Base-by-base conservation (phyloP, 345 rosid genomes). In the Capsella bursapastoris region DNA sequence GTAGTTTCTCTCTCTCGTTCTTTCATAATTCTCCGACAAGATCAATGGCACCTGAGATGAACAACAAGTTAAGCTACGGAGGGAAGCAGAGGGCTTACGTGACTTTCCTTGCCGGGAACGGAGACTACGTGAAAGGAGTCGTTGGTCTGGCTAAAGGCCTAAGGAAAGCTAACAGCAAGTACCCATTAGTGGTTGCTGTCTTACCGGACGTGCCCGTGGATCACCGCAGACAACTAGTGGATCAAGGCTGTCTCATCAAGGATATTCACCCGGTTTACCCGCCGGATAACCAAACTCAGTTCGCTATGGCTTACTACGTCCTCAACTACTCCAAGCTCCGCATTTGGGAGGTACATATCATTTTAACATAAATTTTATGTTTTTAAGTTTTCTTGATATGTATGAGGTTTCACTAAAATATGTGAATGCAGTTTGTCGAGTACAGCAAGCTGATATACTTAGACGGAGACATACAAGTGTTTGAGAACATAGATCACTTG, bases 401-500 rank as follows among this genome's bases (percentile, higher is more conserved):
- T 14, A 7, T 31, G n/a, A 31, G 37, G 38, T n/a, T 32, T 57
- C 6, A 53, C 15, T 27, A 28, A 22, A 22, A 22, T 22, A 22
- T 22, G 27, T 76, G 59, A 53, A 45, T 76, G 68, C 84, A 87
- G 92, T 87, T 89, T 18, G 85, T 83, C 65, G 90, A 87, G 79
- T 85, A 83, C 48, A 82, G 80, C 61, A 87, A 81, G 92, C 81
- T 87, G 90, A 66, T 87, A 66, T 87, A 89, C 73, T 66, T 87
- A 60, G 95, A 89, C 45, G 95, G 92, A 14, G 95, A 89, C 72
- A 89, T 89, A 44, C 91, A 88, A 77, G 96, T 90, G 8, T 90
- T 85, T 53, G 91, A 83, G 8, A 88, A 85, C 82, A 83, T 88
- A 8, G 93, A 90, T 74, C 93, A 88, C 60, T 82, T 90, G 62